Conservation (phyloP, 176 grass and related monocot genomes). For the Juncus inflexus region DNA sequence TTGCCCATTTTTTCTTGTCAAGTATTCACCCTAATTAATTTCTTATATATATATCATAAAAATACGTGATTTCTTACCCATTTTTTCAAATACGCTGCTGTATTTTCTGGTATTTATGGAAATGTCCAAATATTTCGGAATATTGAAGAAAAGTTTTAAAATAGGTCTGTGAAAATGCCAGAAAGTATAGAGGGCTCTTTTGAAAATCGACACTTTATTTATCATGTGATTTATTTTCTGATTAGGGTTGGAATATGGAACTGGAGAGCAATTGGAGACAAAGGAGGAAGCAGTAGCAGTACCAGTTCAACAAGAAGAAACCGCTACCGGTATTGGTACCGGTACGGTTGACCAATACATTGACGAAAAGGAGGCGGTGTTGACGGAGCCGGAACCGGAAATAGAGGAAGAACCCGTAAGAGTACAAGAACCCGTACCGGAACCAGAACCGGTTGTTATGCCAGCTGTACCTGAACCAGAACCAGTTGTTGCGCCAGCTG, state of each 20-base stretch:
- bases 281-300: constrained; percentile 29
- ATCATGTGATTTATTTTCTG: constrained; percentile 16
- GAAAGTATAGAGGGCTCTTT: too few relatives aligned
- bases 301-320: constrained; percentile 36
- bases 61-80: too few relatives aligned
- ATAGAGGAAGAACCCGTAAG: constrained; percentile 41
- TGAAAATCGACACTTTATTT: not conserved
- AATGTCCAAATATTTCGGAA: too few relatives aligned
- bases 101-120: too few relatives aligned
- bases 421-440: constrained; percentile 41
- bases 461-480: constrained; percentile 33
- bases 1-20: too few relatives aligned
- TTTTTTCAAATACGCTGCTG: not conserved
- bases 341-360: constrained; percentile 38
- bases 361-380: constrained; percentile 36
- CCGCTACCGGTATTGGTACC: constrained; percentile 52
- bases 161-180: too few relatives aligned
- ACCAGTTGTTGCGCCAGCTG: constrained; percentile 13
- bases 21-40: too few relatives aligned
- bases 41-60: too few relatives aligned
- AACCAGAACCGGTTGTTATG: constrained; percentile 40
- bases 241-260: constrained; percentile 31
- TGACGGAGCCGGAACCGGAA: constrained; percentile 38
- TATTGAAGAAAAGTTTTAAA: too few relatives aligned
- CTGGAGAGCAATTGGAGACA: constrained; percentile 52